These are phyloP conservation scores for Boletellus emodensis DNA, from an alignment of 768 basidiomycete genomes.

Conservation along the genomic window DNA sequence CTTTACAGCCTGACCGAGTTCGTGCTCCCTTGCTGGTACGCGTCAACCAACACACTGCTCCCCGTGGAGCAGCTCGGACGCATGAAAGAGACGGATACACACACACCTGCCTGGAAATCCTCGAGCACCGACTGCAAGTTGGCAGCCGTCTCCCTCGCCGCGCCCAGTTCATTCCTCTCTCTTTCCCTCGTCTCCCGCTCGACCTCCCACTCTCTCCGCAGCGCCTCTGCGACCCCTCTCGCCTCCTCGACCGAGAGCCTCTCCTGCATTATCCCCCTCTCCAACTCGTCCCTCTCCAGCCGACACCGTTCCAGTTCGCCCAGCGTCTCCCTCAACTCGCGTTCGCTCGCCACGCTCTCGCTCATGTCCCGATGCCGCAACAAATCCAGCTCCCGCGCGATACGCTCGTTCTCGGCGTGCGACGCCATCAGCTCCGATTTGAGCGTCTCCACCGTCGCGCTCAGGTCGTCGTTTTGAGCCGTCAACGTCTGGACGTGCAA, in stretches of 20 bases:
- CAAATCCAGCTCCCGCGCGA: conserved; percentile 63
- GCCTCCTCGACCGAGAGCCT: conserved; percentile 69
- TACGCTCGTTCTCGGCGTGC: conserved; percentile 69
- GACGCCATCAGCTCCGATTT: conserved; percentile 75
- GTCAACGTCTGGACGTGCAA: conserved; percentile 76
- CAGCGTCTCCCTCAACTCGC: conserved; percentile 76
- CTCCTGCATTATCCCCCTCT: conserved; percentile 57
- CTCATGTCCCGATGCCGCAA: conserved; percentile 63
- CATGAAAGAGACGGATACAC: conserved; percentile 3
- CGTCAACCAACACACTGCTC: conserved; percentile 1
- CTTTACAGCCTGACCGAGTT: conserved; percentile 78
- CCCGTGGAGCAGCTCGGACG: too few species aligned
- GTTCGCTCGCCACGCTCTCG: conserved; percentile 67
- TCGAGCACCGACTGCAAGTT: conserved; percentile 92
- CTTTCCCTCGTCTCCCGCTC: conserved; percentile 57
- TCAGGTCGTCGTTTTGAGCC: conserved; percentile 72
- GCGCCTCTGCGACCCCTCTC: conserved; percentile 49
- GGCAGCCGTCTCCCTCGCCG: conserved; percentile 65
- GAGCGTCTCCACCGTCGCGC: conserved; percentile 69
- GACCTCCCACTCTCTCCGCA: conserved; percentile 63
- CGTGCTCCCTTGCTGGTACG: conserved; percentile 77
- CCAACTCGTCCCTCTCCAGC: conserved; percentile 78
- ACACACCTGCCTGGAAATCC: conserved; percentile 89
- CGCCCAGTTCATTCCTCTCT: conserved; percentile 54
- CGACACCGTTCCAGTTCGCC: conserved; percentile 85